Evolutionary conservation across 441 rosid genomes (phyloP).

Genomic region (Melastoma candidum): DNA sequence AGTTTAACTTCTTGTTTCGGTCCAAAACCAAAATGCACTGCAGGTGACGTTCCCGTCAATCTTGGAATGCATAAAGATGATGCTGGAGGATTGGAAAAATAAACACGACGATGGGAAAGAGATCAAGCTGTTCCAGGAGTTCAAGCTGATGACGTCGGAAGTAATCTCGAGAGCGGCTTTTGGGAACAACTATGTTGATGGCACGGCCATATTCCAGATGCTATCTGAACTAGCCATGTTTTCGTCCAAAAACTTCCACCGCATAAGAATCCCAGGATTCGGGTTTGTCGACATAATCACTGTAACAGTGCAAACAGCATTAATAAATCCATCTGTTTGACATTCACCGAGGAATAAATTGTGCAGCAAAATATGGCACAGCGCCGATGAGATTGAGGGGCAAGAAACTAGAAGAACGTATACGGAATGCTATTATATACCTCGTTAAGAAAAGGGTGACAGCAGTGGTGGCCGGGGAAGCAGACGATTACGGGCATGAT

Average conservation of each 20-base stretch:
- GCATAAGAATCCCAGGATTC: too few relatives aligned
- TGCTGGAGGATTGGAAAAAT: constrained; percentile 25
- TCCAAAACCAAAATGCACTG: not conserved
- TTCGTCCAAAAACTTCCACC: too few relatives aligned
- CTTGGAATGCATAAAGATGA: constrained; percentile 16
- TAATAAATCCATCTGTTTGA: too few relatives aligned
- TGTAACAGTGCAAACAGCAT: too few relatives aligned
- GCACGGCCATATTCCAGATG: constrained; percentile 18
- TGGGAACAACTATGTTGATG: constrained; percentile 16
- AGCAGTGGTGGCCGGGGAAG: not conserved
- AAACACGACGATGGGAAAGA: constrained; percentile 14
- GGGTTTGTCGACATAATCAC: too few relatives aligned
- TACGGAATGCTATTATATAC: not conserved
- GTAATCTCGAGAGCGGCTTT: not conserved
- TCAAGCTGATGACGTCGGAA: constrained; percentile 10
- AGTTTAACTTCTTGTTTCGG: too few relatives aligned
- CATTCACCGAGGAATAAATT: too few relatives aligned
- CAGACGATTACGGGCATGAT: not conserved
- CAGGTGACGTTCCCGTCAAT: not conserved
- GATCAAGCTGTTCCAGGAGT: constrained; percentile 24
- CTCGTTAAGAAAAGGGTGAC: not conserved
- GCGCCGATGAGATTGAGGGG: not conserved
- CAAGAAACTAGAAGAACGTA: not conserved
- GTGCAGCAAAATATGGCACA: too few relatives aligned
- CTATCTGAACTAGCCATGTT: constrained; percentile 3